Conservation (phyloP, 768 basidiomycete species). For the Mycena metata region DNA sequence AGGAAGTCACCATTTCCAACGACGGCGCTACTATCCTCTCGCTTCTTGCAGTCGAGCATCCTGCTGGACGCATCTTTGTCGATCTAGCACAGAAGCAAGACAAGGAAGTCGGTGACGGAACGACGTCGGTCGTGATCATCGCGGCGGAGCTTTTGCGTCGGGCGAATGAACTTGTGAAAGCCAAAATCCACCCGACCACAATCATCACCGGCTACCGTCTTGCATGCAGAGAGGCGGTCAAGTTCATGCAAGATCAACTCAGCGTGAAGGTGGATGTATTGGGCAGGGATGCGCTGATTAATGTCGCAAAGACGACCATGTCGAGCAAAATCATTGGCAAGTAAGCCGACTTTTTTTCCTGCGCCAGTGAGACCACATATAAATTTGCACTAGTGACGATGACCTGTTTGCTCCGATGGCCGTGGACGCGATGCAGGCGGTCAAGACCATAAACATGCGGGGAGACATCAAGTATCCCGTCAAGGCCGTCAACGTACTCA, state of each 20-base stretch:
- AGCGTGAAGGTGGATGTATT: conserved; percentile 94
- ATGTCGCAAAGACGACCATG: conserved; percentile 99
- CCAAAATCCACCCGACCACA: conserved; percentile 98
- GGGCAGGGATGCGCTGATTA: conserved; percentile 93
- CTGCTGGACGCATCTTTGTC: conserved; percentile 96
- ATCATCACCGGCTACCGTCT: conserved; percentile 99
- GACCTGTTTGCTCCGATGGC: conserved; percentile 99
- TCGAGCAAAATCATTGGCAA: conserved; percentile 97
- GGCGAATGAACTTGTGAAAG: conserved; percentile 97
- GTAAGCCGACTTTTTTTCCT: conserved; percentile 61
- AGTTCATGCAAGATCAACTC: conserved; percentile 97
- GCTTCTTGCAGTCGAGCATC: conserved; percentile 94
- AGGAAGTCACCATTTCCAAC: conserved; percentile 99
- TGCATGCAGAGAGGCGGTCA: conserved; percentile 96
- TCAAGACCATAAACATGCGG: conserved; percentile 92
- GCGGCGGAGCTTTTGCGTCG: conserved; percentile 97
- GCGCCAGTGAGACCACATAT: not conserved
- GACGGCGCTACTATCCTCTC: conserved; percentile 99
- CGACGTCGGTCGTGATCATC: conserved; percentile 97
- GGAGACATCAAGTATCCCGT: conserved; percentile 99
- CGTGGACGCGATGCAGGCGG: conserved; percentile 98
- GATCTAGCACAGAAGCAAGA: conserved; percentile 99
- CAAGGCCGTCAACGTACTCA: conserved; percentile 98
- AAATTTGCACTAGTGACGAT: conserved; percentile 77
- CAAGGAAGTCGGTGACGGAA: conserved; percentile 99